phyloP scores from a whole-genome alignment of 345 rosid species.

The Gossypium thurberi region DNA sequence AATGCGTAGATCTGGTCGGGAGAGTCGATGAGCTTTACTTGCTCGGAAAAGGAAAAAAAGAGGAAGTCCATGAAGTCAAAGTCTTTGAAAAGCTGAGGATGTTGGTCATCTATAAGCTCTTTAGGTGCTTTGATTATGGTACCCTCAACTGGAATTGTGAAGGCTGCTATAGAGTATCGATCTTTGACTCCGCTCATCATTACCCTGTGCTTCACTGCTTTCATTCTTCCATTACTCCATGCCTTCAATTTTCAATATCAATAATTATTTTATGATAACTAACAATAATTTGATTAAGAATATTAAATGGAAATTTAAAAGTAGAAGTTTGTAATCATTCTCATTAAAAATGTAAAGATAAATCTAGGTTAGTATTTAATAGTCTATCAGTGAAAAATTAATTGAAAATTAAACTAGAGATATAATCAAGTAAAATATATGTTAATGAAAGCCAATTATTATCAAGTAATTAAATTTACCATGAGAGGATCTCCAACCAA shows the following conservation, averaged over 20 bases:
- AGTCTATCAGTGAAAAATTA: too few relatives aligned
- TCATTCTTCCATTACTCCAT: slow-evolving; percentile 18
- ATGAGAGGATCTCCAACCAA: slow-evolving; percentile 14
- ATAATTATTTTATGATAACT: too few relatives aligned
- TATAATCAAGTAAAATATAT: too few relatives aligned
- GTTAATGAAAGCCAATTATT: too few relatives aligned
- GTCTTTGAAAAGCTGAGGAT: slow-evolving; percentile 15
- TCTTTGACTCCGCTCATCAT: not conserved
- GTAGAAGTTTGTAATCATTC: too few relatives aligned
- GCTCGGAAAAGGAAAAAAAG: not conserved
- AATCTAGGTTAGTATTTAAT: too few relatives aligned
- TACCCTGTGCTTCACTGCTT: not conserved
- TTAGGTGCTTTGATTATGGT: slow-evolving; percentile 11
- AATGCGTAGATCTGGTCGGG: not conserved
- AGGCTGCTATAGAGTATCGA: slow-evolving; percentile 11
- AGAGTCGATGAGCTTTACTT: not conserved
- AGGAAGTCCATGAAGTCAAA: slow-evolving; percentile 14
- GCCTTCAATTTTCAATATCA: not conserved
- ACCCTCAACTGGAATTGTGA: slow-evolving; percentile 7
- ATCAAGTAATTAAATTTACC: not conserved
- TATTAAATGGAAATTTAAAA: too few relatives aligned
- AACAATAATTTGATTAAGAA: too few relatives aligned
- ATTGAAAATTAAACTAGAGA: too few relatives aligned
- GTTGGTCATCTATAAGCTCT: slow-evolving; percentile 5
- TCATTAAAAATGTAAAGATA: too few relatives aligned